phyloP scores from a whole-genome alignment of 257 asterid genomes.

The Cynanchum wilfordii region DNA sequence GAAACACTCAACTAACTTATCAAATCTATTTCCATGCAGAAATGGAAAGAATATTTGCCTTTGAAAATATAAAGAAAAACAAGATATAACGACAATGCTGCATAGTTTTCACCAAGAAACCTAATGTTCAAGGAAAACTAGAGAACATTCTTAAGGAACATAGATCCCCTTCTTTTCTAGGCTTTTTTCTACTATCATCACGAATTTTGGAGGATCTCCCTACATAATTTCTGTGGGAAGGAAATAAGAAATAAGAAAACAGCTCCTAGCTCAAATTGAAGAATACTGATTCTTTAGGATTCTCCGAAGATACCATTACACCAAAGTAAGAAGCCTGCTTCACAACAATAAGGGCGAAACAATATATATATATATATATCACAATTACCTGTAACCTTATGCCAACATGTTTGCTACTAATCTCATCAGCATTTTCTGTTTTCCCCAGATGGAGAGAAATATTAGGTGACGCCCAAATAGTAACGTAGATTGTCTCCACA shows the following conservation, averaged over 20 bases:
- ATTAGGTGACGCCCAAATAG: constrained; percentile 73
- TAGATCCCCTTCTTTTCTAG: neutral
- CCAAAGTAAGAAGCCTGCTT: neutral
- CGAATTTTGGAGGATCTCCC: neutral
- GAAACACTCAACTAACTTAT: neutral
- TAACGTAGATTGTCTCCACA: constrained; percentile 72
- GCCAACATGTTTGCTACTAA: constrained; percentile 74
- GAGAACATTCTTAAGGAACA: neutral
- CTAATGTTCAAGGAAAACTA: neutral
- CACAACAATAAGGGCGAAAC: neutral
- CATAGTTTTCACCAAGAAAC: neutral
- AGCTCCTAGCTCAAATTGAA: neutral
- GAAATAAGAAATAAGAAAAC: no score
- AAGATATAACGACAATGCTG: neutral
- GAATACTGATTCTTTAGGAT: neutral
- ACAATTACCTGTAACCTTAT: constrained; percentile 72
- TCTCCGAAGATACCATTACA: neutral
- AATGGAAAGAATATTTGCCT: neutral
- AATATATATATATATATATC: no score
- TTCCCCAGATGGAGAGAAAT: constrained; percentile 85
- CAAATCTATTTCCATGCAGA: neutral
- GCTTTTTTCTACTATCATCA: neutral
- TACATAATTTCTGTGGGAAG: no score
- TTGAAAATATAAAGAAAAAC: neutral
- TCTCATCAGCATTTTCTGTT: constrained; percentile 77